Percentiles rank a stretch among this genome's conserved stretches.
Evolutionary conservation across 1,284 basidiomycete genomes (phyloP).

Genomic region (Cryptococcus depauperatus): DNA sequence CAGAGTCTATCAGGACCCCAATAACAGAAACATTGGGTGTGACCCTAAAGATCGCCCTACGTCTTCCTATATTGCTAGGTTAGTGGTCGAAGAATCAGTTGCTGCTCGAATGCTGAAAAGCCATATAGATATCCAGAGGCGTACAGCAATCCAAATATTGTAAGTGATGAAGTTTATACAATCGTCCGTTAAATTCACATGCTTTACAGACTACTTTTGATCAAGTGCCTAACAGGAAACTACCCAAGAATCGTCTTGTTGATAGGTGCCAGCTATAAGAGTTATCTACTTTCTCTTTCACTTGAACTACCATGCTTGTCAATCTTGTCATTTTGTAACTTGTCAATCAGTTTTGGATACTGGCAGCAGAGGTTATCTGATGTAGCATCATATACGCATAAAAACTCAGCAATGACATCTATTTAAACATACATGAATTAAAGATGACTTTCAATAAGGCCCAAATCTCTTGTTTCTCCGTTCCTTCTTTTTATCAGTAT

Average conservation of each 20-base stretch:
- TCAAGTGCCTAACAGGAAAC: slow-evolving; percentile 17
- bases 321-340: too few relatives aligned
- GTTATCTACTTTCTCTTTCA: too few relatives aligned
- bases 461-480: slow-evolving; percentile 12
- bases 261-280: slow-evolving; percentile 24
- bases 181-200: background rate
- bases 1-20: slow-evolving; percentile 45
- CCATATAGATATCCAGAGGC: slow-evolving; percentile 22
- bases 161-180: slow-evolving; percentile 17
- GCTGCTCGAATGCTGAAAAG: background rate
- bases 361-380: too few relatives aligned
- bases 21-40: slow-evolving; percentile 41
- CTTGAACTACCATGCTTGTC: too few relatives aligned
- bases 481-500: slow-evolving; percentile 10
- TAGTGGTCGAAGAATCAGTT: background rate
- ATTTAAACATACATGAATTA: too few relatives aligned
- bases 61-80: slow-evolving; percentile 48
- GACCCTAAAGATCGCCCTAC: slow-evolving; percentile 51
- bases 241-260: slow-evolving; percentile 32
- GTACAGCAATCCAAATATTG: slow-evolving; percentile 38
- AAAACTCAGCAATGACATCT: too few relatives aligned
- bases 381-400: too few relatives aligned
- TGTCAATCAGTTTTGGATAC: too few relatives aligned
- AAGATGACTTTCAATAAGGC: slow-evolving; percentile 13
- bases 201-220: slow-evolving; percentile 22